These are phyloP conservation scores for Hura crepitans DNA, from an alignment of 441 rosid genomes.

Conservation along the genomic window DNA sequence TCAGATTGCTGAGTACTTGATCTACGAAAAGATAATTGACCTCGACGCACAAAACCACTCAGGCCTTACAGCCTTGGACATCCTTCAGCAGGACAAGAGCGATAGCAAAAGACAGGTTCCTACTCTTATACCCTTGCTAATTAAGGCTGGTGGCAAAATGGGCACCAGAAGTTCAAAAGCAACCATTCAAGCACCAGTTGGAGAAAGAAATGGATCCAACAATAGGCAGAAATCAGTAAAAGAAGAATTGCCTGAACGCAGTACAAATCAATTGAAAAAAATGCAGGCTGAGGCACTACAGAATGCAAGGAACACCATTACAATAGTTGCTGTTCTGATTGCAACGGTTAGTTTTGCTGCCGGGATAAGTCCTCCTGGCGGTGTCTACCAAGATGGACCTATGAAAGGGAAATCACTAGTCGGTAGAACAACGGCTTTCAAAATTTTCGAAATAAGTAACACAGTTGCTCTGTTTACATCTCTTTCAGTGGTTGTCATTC, in stretches of 20 bases:
- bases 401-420: slow-evolving; percentile 24
- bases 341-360: too few species aligned
- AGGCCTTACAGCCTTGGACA: slow-evolving; percentile 16
- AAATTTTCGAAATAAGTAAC: slow-evolving; percentile 25
- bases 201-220: too few species aligned
- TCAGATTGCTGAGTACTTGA: slow-evolving; percentile 26
- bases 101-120: background rate
- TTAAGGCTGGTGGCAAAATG: slow-evolving; percentile 9
- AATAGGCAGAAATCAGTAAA: too few species aligned
- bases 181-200: too few species aligned
- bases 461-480: slow-evolving; percentile 21
- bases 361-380: too few species aligned
- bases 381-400: background rate
- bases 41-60: slow-evolving; percentile 9
- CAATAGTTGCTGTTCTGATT: too few species aligned
- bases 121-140: slow-evolving; percentile 14
- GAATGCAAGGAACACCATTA: too few species aligned
- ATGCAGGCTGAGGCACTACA: too few species aligned
- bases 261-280: too few species aligned
- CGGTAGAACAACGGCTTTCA: slow-evolving; percentile 23
- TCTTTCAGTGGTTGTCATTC: slow-evolving; percentile 23
- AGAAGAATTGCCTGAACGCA: too few species aligned
- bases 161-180: slow-evolving; percentile 27
- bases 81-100: slow-evolving; percentile 15
- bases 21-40: background rate